phyloP scores from a whole-genome alignment of 1,139 yeast species.

The Trichomonascaceae sp. region DNA sequence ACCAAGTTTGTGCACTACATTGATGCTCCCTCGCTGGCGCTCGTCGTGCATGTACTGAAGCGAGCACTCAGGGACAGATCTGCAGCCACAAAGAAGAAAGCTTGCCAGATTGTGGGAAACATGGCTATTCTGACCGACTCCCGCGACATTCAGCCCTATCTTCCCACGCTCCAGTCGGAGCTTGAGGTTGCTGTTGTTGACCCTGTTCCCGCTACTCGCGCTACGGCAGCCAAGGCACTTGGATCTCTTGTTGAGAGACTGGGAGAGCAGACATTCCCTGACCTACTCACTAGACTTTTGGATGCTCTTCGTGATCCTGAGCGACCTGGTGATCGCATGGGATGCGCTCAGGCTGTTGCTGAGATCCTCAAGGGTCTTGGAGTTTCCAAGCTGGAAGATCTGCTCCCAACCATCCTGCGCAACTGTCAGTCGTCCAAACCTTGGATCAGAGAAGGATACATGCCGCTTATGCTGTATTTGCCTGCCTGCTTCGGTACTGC shows the following conservation, averaged over 20 bases:
- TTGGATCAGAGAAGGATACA: slow-evolving; percentile 79
- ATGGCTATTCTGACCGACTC: slow-evolving; percentile 94
- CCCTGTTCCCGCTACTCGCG: slow-evolving; percentile 94
- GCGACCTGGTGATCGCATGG: slow-evolving; percentile 87
- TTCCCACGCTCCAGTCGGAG: slow-evolving; percentile 63
- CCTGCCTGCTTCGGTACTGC: slow-evolving; percentile 94
- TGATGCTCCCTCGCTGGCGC: slow-evolving; percentile 94
- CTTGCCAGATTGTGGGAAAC: slow-evolving; percentile 96
- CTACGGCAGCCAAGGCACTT: slow-evolving; percentile 93
- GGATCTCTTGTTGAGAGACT: slow-evolving; percentile 93
- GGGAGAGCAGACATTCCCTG: slow-evolving; percentile 95
- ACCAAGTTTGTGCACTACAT: slow-evolving; percentile 96
- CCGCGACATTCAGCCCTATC: slow-evolving; percentile 73
- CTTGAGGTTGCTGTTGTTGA: slow-evolving; percentile 94
- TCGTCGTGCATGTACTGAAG: slow-evolving; percentile 85
- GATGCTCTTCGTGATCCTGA: slow-evolving; percentile 64
- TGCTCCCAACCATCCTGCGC: slow-evolving; percentile 67
- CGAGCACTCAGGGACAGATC: slow-evolving; percentile 93
- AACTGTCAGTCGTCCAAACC: slow-evolving; percentile 55
- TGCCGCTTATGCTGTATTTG: slow-evolving; percentile 77
- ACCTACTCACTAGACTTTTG: slow-evolving; percentile 68
- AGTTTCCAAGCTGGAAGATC: slow-evolving; percentile 69
- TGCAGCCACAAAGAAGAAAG: slow-evolving; percentile 81
- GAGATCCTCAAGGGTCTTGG: slow-evolving; percentile 93
- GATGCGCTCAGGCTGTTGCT: slow-evolving; percentile 93